Evolutionary conservation across 345 rosid genomes (phyloP).

Genomic region (Laguncularia racemosa): DNA sequence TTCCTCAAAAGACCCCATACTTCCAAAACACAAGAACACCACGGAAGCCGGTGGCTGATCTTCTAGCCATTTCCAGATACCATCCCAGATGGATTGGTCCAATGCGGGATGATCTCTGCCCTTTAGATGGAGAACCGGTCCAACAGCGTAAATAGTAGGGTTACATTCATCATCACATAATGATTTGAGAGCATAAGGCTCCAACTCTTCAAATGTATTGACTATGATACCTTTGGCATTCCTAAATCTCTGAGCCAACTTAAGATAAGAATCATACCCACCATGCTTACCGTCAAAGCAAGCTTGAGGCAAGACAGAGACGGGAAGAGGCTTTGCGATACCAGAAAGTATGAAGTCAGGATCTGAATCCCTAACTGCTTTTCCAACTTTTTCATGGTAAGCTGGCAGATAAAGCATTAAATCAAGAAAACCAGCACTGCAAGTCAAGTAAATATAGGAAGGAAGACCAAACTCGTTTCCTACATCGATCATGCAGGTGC

Average conservation of each 20-base stretch:
- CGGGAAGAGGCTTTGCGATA: slow-evolving; percentile 25
- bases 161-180: slow-evolving; percentile 6
- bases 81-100: slow-evolving; percentile 9
- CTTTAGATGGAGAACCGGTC: slow-evolving; percentile 14
- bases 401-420: slow-evolving; percentile 29
- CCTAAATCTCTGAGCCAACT: slow-evolving; percentile 27
- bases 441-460: slow-evolving; percentile 34
- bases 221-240: slow-evolving; percentile 35
- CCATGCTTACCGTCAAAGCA: slow-evolving; percentile 18
- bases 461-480: slow-evolving; percentile 36
- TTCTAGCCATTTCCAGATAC: slow-evolving; percentile 40
- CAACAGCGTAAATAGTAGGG: slow-evolving; percentile 36
- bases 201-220: slow-evolving; percentile 31
- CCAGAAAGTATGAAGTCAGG: slow-evolving; percentile 22
- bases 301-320: slow-evolving; percentile 27
- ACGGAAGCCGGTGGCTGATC: slow-evolving; percentile 34
- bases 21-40: slow-evolving; percentile 46
- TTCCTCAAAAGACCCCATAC: slow-evolving; percentile 22
- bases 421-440: slow-evolving; percentile 26
- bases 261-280: slow-evolving; percentile 24
- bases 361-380: slow-evolving; percentile 14
- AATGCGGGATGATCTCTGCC: slow-evolving; percentile 13
- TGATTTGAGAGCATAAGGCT: slow-evolving; percentile 23
- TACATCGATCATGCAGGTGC: slow-evolving; percentile 30
- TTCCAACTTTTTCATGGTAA: slow-evolving; percentile 14